phyloP scores from a whole-genome alignment of 441 rosid species.

The Gossypium laxum region DNA sequence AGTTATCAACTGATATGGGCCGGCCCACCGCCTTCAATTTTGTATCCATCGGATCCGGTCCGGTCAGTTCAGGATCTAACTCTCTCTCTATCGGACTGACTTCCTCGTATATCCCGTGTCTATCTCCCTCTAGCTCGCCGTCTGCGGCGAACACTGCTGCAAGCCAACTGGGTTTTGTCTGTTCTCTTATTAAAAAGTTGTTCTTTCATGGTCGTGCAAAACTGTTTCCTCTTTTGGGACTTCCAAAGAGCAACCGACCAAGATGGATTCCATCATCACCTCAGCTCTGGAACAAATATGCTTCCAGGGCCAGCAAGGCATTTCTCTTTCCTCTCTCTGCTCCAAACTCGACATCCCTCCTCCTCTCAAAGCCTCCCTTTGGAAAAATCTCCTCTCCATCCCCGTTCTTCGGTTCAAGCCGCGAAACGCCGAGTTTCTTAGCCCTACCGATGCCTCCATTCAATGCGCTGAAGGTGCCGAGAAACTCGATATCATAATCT shows the following conservation, averaged over 20 bases:
- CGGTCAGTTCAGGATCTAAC: neutral
- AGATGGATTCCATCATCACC: slow-evolving; percentile 56
- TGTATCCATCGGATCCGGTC: neutral
- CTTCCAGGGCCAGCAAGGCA: slow-evolving; percentile 47
- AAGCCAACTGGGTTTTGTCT: neutral
- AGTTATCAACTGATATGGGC: neutral
- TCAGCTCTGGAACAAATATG: slow-evolving; percentile 76
- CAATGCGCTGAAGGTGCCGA: slow-evolving; percentile 53
- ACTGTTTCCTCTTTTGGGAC: neutral
- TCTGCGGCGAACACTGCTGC: neutral
- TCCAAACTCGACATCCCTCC: slow-evolving; percentile 27
- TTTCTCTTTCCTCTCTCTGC: slow-evolving; percentile 41
- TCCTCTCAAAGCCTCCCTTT: slow-evolving; percentile 39
- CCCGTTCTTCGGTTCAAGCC: slow-evolving; percentile 53
- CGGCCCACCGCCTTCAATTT: neutral
- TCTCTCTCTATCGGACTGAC: neutral
- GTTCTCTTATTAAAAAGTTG: neutral
- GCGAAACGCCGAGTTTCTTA: slow-evolving; percentile 20
- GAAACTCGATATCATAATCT: slow-evolving; percentile 41
- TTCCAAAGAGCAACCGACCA: neutral
- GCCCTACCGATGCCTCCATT: slow-evolving; percentile 35
- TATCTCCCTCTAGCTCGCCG: neutral
- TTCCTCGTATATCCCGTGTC: neutral
- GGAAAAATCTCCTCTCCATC: slow-evolving; percentile 47
- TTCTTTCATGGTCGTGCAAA: neutral